Conservation (phyloP, 192 early-diverging fungal species). For the Funneliformis geosporum region DNA sequence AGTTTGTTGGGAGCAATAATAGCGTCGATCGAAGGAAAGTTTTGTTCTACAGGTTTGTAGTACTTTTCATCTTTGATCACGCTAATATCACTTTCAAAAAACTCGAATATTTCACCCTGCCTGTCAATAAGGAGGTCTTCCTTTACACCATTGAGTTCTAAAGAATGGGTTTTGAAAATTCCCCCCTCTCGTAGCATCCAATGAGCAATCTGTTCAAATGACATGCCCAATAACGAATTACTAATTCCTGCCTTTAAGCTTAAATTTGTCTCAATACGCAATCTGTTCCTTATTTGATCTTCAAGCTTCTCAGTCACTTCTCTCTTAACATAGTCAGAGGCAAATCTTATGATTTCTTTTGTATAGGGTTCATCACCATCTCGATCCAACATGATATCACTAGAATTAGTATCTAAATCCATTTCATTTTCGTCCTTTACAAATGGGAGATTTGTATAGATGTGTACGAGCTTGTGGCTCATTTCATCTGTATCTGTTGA, state of each 20-base stretch:
- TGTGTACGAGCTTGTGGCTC: conserved; percentile 22
- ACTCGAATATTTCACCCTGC: neutral
- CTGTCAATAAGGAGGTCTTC: neutral
- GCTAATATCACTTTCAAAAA: conserved; percentile 12
- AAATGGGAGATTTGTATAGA: neutral
- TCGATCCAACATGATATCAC: neutral
- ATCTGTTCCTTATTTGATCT: neutral
- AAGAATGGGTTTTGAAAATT: conserved; percentile 9
- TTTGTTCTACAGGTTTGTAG: conserved; percentile 10
- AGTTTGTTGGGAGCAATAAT: conserved; percentile 19
- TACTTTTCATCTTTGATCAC: conserved; percentile 11
- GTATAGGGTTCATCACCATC: neutral
- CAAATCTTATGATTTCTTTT: conserved; percentile 20
- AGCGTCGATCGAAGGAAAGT: conserved; percentile 23
- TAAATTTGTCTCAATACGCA: neutral
- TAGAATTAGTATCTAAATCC: no score
- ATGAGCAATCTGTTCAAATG: conserved; percentile 27
- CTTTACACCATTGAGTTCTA: neutral
- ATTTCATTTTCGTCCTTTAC: no score
- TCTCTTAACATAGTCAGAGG: conserved; percentile 9
- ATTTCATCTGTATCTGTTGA: neutral
- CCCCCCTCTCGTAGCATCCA: conserved; percentile 1
- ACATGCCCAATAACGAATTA: neutral
- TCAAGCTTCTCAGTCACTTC: conserved; percentile 19
- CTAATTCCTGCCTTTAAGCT: neutral